Evolutionary conservation across 2,329 filamentous ascomycete species (phyloP).

Genomic region (Dryadomyces sulphureus): DNA sequence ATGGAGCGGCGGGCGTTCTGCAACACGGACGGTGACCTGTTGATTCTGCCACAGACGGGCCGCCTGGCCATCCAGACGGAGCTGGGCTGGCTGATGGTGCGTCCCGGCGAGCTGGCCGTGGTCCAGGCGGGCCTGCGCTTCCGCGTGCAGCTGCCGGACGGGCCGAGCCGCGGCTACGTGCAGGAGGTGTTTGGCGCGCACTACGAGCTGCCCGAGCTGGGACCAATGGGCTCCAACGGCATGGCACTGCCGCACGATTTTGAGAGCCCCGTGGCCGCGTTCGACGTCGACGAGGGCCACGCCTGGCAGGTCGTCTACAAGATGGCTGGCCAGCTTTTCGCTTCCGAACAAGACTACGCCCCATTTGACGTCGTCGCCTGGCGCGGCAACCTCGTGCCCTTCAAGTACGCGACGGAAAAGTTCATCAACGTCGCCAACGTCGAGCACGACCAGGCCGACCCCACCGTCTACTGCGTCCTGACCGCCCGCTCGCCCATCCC

Average conservation of each 20-base stretch:
- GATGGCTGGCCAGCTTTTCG: constrained; percentile 45
- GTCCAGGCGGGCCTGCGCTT: constrained; percentile 53
- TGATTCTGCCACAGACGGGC: constrained; percentile 52
- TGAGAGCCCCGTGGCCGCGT: constrained; percentile 43
- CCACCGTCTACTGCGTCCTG: constrained; percentile 50
- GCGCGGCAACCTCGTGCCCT: constrained; percentile 54
- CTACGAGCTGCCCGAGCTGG: constrained; percentile 52
- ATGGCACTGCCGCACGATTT: constrained; percentile 54
- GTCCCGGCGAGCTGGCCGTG: constrained; percentile 52
- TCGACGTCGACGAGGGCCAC: constrained; percentile 34
- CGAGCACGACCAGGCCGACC: constrained; percentile 50
- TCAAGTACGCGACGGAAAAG: constrained; percentile 40
- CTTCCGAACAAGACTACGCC: constrained; percentile 45
- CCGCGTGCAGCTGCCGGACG: constrained; percentile 35
- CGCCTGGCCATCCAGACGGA: constrained; percentile 54
- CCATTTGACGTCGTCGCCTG: constrained; percentile 55
- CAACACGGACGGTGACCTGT: constrained; percentile 50
- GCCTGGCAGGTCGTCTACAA: constrained; percentile 37
- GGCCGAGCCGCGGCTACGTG: constrained; percentile 36
- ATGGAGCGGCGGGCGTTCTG: constrained; percentile 34
- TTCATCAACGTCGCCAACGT: constrained; percentile 40
- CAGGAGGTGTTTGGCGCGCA: constrained; percentile 51
- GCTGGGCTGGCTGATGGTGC: constrained; percentile 39
- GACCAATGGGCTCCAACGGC: constrained; percentile 50
- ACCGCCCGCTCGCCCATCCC: constrained; percentile 40